phyloP scores from a whole-genome alignment of 176 grass and related monocot genomes.

The Oryza meyeriana region DNA sequence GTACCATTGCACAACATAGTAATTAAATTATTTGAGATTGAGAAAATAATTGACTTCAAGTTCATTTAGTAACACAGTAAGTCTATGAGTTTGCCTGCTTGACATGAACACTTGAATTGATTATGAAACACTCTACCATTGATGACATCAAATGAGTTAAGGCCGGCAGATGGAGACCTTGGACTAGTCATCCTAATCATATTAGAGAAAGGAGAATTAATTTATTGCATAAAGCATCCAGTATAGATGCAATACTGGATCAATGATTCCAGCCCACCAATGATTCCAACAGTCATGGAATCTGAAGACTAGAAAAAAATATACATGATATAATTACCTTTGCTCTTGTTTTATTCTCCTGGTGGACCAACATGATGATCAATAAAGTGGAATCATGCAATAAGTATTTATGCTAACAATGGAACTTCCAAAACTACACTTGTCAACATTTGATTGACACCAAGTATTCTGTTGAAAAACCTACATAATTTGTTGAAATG shows the following conservation, averaged over 20 bases:
- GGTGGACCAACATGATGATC: slow-evolving; percentile 18
- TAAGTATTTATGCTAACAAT: neutral
- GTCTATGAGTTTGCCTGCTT: neutral
- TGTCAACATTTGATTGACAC: slow-evolving; percentile 12
- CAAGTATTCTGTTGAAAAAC: neutral
- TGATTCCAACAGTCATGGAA: slow-evolving; percentile 13
- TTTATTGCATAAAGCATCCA: neutral
- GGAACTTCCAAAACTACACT: neutral
- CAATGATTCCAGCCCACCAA: slow-evolving; percentile 24
- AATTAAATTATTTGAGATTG: neutral
- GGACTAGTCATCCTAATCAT: slow-evolving; percentile 11
- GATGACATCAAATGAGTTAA: slow-evolving; percentile 43
- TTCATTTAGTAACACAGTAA: neutral
- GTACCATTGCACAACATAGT: neutral
- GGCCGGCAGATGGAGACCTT: slow-evolving; percentile 40
- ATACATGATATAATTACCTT: neutral
- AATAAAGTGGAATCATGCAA: neutral
- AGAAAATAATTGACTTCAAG: neutral
- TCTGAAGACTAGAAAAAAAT: neutral
- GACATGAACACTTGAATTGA: neutral
- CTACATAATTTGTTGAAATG: neutral
- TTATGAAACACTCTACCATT: neutral
- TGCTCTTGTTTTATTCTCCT: neutral
- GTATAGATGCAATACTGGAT: neutral
- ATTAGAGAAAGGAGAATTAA: slow-evolving; percentile 22